Conservation (phyloP, 768 basidiomycete species). For the Lepiota subincarnata region DNA sequence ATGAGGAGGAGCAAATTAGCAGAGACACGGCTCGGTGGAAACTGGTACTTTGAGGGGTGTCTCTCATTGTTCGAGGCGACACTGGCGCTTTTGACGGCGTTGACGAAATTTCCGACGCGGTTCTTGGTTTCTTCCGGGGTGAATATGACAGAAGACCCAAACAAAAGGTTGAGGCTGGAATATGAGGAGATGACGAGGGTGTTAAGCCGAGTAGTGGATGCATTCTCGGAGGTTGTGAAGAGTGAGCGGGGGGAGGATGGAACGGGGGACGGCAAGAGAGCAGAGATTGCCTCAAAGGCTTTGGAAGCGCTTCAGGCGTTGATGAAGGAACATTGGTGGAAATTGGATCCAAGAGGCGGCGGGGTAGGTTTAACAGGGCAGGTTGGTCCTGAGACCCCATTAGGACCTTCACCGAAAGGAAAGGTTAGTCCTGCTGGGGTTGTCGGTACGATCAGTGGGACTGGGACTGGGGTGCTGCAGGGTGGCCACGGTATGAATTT, state of each 20-base stretch:
- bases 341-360: conserved; percentile 1
- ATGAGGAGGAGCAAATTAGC: conserved; percentile 10
- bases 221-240: conserved; percentile 6
- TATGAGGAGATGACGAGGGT: conserved; percentile 7
- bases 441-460: no score
- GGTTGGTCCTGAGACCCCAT: neutral
- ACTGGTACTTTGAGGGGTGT: conserved; percentile 41
- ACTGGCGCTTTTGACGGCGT: conserved; percentile 39
- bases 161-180: neutral
- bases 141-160: conserved; percentile 1
- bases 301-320: neutral
- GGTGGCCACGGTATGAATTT: no score
- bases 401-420: no score
- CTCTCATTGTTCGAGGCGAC: conserved; percentile 45
- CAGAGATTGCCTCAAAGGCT: conserved; percentile 3
- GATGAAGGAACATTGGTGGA: conserved; percentile 13
- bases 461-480: no score
- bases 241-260: neutral
- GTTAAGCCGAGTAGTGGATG: conserved; percentile 1
- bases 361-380: neutral
- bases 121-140: neutral
- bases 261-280: conserved; percentile 2
- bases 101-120: conserved; percentile 29
- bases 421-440: no score
- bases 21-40: conserved; percentile 3